Evolutionary conservation across 495 filamentous ascomycete genomes (phyloP).

Genomic region (Aspergillus steynii): DNA sequence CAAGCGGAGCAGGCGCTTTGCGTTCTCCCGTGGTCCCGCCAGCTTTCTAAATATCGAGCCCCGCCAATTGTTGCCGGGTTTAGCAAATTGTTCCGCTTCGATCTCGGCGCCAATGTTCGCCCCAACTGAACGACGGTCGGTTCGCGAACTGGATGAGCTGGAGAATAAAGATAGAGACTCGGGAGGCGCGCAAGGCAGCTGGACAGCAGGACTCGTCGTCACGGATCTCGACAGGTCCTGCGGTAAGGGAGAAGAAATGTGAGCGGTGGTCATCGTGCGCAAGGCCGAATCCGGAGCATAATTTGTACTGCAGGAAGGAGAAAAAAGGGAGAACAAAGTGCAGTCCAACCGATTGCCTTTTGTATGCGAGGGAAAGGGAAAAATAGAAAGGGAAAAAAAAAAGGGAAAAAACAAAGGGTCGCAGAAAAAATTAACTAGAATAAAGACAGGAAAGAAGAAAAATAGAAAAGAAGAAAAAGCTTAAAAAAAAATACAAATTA

Average conservation of each 20-base stretch:
- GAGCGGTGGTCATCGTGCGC: constrained; percentile 36
- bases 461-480: constrained; percentile 1
- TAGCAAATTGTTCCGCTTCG: constrained; percentile 30
- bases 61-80: constrained; percentile 28
- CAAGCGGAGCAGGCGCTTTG: constrained; percentile 51
- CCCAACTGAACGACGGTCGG: constrained; percentile 7
- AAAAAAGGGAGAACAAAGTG: constrained; percentile 7
- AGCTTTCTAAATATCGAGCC: constrained; percentile 42
- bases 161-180: constrained; percentile 25
- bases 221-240: constrained; percentile 30
- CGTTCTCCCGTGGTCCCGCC: constrained; percentile 51
- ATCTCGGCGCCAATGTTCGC: constrained; percentile 17
- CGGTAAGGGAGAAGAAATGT: constrained; percentile 30
- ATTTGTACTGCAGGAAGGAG: constrained; percentile 9
- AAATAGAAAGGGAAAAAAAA: constrained; percentile 10
- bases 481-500: background rate
- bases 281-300: constrained; percentile 21
- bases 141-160: constrained; percentile 18
- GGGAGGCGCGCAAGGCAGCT: constrained; percentile 21
- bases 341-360: constrained; percentile 11
- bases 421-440: too few relatives aligned
- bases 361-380: constrained; percentile 1
- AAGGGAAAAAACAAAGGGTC: background rate
- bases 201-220: constrained; percentile 22
- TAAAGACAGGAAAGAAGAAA: background rate